Conservation (phyloP, 768 basidiomycete genomes). For the Mycena kentingensis region DNA sequence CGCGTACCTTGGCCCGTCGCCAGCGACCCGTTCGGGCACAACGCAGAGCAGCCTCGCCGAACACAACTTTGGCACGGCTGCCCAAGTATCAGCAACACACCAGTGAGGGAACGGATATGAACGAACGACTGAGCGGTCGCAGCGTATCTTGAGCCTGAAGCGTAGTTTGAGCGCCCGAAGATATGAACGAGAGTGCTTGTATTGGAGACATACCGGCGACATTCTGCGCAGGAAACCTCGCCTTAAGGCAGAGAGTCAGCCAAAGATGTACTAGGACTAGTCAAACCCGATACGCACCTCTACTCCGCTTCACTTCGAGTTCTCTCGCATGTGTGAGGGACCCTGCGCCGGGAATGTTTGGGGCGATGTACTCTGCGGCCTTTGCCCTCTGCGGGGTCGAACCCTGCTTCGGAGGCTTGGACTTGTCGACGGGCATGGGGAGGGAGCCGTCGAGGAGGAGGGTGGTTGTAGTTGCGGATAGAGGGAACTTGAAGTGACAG, state of each 20-base stretch:
- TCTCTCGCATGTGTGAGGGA: slow-evolving; percentile 54
- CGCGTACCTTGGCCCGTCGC: slow-evolving; percentile 80
- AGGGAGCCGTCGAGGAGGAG: background rate
- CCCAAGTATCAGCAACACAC: no score
- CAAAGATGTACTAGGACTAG: slow-evolving; percentile 8
- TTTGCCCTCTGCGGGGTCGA: slow-evolving; percentile 53
- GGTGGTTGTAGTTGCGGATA: background rate
- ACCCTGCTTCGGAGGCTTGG: slow-evolving; percentile 45
- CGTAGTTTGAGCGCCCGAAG: slow-evolving; percentile 21
- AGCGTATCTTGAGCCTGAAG: slow-evolving; percentile 74
- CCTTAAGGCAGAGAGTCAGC: slow-evolving; percentile 20
- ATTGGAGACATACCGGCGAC: no score
- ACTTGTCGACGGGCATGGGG: slow-evolving; percentile 55
- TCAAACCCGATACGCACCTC: slow-evolving; percentile 41
- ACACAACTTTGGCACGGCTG: slow-evolving; percentile 33
- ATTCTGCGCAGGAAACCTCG: slow-evolving; percentile 78
- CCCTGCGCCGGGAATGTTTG: slow-evolving; percentile 3
- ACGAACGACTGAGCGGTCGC: slow-evolving; percentile 81
- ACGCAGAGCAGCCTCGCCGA: slow-evolving; percentile 66
- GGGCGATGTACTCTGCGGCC: slow-evolving; percentile 48
- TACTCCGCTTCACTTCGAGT: slow-evolving; percentile 71
- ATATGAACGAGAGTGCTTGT: no score
- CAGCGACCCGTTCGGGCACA: slow-evolving; percentile 76
- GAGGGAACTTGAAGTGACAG: background rate
- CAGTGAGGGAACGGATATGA: no score